phyloP scores from a whole-genome alignment of 495 filamentous ascomycete species.

The Talaromyces trachyspermus region DNA sequence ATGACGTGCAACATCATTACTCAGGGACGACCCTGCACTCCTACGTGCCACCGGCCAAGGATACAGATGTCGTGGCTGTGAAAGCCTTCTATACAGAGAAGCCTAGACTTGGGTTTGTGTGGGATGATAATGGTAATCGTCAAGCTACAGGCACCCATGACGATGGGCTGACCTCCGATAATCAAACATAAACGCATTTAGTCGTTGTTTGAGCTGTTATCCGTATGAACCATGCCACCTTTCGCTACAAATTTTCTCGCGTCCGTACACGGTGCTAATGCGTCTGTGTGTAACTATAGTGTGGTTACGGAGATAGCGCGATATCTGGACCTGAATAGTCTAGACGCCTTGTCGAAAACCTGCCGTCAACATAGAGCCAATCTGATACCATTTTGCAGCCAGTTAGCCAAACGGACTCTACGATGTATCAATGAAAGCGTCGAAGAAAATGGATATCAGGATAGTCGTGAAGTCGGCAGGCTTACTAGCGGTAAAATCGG shows the following conservation, averaged over 20 bases:
- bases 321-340: slow-evolving; percentile 73
- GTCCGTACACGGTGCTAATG: slow-evolving; percentile 13
- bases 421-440: slow-evolving; percentile 55
- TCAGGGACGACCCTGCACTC: slow-evolving; percentile 13
- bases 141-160: no score
- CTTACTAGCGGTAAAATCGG: slow-evolving; percentile 59
- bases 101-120: slow-evolving; percentile 10
- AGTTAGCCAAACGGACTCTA: slow-evolving; percentile 63
- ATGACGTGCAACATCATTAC: slow-evolving; percentile 15
- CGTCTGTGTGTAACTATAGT: slow-evolving; percentile 34
- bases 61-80: neutral
- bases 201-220: slow-evolving; percentile 78
- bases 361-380: slow-evolving; percentile 72
- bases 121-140: no score
- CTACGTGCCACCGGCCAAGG: slow-evolving; percentile 15
- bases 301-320: slow-evolving; percentile 68
- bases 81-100: slow-evolving; percentile 4
- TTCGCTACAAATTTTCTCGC: slow-evolving; percentile 9
- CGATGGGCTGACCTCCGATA: no score
- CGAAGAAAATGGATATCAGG: no score
- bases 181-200: slow-evolving; percentile 64
- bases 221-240: slow-evolving; percentile 56
- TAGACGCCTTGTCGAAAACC: slow-evolving; percentile 70
- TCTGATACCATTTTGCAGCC: slow-evolving; percentile 65
- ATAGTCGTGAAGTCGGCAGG: slow-evolving; percentile 24